These are phyloP conservation scores for Albugo laibachii DNA, from an alignment of 352 stramenopile species.

Conservation along the genomic window DNA sequence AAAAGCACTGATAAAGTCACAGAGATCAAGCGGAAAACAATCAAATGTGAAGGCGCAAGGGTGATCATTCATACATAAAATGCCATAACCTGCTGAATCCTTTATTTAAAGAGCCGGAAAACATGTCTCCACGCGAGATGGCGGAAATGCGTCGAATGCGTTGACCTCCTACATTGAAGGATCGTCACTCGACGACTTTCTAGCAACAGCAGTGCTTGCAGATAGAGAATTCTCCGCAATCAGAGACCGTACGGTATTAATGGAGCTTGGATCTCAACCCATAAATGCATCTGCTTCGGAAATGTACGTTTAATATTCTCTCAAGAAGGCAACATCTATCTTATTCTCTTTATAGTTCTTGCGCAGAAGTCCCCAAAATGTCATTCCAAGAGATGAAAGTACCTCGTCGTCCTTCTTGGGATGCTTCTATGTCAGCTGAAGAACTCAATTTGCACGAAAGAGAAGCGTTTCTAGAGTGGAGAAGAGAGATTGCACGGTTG, in stretches of 20 bases:
- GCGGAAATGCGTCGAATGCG: conserved; percentile 56
- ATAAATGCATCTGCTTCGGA: conserved; percentile 10
- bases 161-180: conserved; percentile 72
- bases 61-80: neutral
- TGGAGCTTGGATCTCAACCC: conserved; percentile 33
- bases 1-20: conserved; percentile 47
- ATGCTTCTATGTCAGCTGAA: conserved; percentile 83
- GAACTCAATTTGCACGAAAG: conserved; percentile 93
- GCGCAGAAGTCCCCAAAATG: conserved; percentile 37
- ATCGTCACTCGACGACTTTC: conserved; percentile 83
- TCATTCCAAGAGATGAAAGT: conserved; percentile 92
- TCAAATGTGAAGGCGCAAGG: neutral
- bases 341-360: too few relatives aligned
- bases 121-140: conserved; percentile 62
- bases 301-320: neutral
- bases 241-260: conserved; percentile 71
- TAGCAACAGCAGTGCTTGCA: conserved; percentile 79
- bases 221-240: conserved; percentile 85
- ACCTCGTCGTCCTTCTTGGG: conserved; percentile 90
- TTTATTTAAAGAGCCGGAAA: conserved; percentile 33
- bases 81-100: neutral
- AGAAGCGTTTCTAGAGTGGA: conserved; percentile 96
- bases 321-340: too few relatives aligned
- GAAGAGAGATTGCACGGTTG: conserved; percentile 86
- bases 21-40: conserved; percentile 27